phyloP scores from a whole-genome alignment of 306 rosid species.

The Urtica urens region DNA sequence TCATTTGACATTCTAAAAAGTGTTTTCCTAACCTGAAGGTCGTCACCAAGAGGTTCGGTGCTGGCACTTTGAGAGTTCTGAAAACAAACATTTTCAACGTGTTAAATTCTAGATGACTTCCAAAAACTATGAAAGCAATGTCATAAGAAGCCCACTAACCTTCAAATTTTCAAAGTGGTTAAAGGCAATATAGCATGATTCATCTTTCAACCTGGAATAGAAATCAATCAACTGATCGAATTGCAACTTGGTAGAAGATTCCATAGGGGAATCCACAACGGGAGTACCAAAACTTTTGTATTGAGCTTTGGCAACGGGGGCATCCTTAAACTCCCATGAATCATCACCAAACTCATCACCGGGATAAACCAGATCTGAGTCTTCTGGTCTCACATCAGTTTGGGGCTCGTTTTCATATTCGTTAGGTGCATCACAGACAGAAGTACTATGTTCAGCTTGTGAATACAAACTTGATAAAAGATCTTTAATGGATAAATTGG shows the following conservation, averaged over 20 bases:
- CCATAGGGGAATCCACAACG: conserved; percentile 22
- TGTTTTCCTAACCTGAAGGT: conserved; percentile 62
- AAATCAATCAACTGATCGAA: conserved; percentile 42
- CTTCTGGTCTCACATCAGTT: conserved; percentile 19
- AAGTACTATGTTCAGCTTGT: conserved; percentile 45
- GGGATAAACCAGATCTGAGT: conserved; percentile 27
- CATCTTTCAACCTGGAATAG: conserved; percentile 56
- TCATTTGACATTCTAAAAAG: neutral
- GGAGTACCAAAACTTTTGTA: conserved; percentile 25
- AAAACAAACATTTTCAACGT: conserved; percentile 16
- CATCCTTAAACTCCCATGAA: conserved; percentile 71
- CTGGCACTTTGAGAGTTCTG: conserved; percentile 43
- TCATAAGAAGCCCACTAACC: conserved; percentile 34
- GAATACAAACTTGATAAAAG: conserved; percentile 64
- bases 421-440: conserved; percentile 29
- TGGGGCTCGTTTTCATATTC: conserved; percentile 27
- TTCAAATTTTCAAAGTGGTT: conserved; percentile 50
- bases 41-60: conserved; percentile 36
- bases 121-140: conserved; percentile 13
- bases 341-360: conserved; percentile 52
- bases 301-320: conserved; percentile 22
- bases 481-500: conserved; percentile 55
- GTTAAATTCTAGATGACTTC: conserved; percentile 16
- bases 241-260: conserved; percentile 26
- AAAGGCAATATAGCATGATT: conserved; percentile 31